Base-by-base conservation (phyloP, 2,329 filamentous ascomycete species). In the Penicillium sp. region DNA sequence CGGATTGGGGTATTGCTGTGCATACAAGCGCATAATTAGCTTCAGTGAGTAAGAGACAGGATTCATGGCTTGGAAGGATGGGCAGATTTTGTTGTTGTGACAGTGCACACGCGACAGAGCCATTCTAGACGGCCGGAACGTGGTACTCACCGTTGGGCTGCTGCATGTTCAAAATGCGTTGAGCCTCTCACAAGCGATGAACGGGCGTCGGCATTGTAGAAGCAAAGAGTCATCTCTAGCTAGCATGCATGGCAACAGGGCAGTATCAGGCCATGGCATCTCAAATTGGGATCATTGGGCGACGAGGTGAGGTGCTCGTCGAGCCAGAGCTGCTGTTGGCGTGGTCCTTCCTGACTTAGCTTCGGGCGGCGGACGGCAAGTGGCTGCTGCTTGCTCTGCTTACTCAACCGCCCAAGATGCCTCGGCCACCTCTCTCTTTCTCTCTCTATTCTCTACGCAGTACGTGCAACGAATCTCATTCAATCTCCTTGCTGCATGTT, bases 1-100 rank as follows among this genome's bases (percentile, higher is more conserved):
- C 65, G 54, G 67, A 65, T 65, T 74, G 66, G 59, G 47, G 47
- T 16, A 52, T 42, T 43, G 35, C 47, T 58, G 26, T 16, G 12
- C 14, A 52, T 14, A 20, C 24, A 38, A 38, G 30, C 21, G 21
- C 28, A 24, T 7, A 28, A 12, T 43, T 43, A 43, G 40, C 2
- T 21, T 9, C 11, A 18, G 18, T 23, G 18, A 21, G 5, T 4
- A 12, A 18, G 38, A 20, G 18, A 20, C 38, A 14, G 30, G 3
- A 16, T n/a, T n/a, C n/a, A 35, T 35, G 3, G 30, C 14, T 4
- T 35, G 30, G 14, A 35, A 35, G 9, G 30, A 16, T 2, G 30
- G 30, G 30, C 16, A 14, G 9, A 14, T 16, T 14, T 18, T 43
- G 40, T 23, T 47, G 42, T 20, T 38, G 42, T 53, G n/a, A 45